Conservation (phyloP, 2,329 filamentous ascomycete species). For the Emydomyces testavorans region DNA sequence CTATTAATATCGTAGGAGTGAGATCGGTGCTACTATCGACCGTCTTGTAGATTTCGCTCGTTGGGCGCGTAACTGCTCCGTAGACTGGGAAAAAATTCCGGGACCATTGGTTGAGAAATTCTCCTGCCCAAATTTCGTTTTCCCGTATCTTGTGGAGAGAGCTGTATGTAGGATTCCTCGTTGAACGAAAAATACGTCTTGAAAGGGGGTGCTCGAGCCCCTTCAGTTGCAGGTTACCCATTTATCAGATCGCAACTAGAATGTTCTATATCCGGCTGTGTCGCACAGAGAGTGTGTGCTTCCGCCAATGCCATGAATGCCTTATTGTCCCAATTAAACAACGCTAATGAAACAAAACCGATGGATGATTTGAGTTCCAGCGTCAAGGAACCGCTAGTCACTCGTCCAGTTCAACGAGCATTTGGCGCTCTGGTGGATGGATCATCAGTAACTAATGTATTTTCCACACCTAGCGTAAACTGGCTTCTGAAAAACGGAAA, state of each 20-base stretch:
- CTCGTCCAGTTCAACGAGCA: conserved; percentile 12
- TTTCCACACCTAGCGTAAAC: too few relatives aligned
- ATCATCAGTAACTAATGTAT: background rate
- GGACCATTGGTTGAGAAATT: too few relatives aligned
- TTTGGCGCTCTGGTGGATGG: conserved; percentile 8
- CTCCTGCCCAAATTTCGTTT: too few relatives aligned
- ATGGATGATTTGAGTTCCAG: background rate
- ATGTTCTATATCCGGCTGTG: background rate
- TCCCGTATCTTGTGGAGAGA: too few relatives aligned
- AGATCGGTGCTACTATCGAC: conserved; percentile 1
- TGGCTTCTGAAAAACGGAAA: too few relatives aligned
- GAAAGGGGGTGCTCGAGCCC: background rate
- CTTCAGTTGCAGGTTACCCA: background rate
- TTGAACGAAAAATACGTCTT: too few relatives aligned
- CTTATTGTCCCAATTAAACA: background rate
- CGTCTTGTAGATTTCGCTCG: background rate
- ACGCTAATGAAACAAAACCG: background rate
- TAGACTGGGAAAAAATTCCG: too few relatives aligned
- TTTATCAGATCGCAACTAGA: background rate
- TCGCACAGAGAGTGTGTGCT: background rate
- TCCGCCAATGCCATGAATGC: too few relatives aligned
- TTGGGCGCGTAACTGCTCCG: background rate
- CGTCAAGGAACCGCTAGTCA: background rate
- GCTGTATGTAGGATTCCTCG: too few relatives aligned
- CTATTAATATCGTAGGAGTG: background rate